Evolutionary conservation across 257 asterid species (phyloP), one percentile per base, ranked within the genome.

Genomic region (Echites panduratus): DNA sequence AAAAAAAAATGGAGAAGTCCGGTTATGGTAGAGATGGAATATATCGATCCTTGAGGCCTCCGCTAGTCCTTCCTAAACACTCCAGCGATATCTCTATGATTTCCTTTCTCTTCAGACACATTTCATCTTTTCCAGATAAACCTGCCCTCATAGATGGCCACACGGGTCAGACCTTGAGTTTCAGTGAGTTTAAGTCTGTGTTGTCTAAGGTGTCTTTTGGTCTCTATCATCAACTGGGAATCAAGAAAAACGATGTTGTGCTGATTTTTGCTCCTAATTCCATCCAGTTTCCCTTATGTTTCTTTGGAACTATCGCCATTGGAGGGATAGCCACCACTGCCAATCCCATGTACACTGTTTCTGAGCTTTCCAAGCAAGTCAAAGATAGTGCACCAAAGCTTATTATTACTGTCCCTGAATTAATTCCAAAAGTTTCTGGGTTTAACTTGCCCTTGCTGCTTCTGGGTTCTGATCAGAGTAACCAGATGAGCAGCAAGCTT

Each of bases 251-350:
- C 77, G 97, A 91, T 65, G 92, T 88, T 17, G 93, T 91, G 1
- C 84, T 91, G 64, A 86, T 94, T 13, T 84, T 83, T 81, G 76
- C 98, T 11, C 98, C 99, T 48, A 94, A 94, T 54, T 86, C 93
- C 0, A 72, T 91, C 64, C 85, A 89, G 44, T 91, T 78, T 67
- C 99, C 96, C 0, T 10, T 87, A 7, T 78, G 89, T 78, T 91
- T 88, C 85, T 84, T 83, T 49, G 97, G 89, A 50, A 69, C 83
- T 57, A 59, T 83, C 10, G 93, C 87, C 2, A 66, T 85, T 2
- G 97, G 97, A n/a, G 97, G 97, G 57, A 75, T 94, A 66, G 98
- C 97, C 75, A 86, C 97, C 69, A 91, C 99, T 17, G 92, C 80
- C 9, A 91, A 94, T 70, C 97, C 97, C 4, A 19, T 76, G 0